Base-by-base conservation (phyloP, 169 alveolate species). In the Ichthyophthirius multifiliis region DNA sequence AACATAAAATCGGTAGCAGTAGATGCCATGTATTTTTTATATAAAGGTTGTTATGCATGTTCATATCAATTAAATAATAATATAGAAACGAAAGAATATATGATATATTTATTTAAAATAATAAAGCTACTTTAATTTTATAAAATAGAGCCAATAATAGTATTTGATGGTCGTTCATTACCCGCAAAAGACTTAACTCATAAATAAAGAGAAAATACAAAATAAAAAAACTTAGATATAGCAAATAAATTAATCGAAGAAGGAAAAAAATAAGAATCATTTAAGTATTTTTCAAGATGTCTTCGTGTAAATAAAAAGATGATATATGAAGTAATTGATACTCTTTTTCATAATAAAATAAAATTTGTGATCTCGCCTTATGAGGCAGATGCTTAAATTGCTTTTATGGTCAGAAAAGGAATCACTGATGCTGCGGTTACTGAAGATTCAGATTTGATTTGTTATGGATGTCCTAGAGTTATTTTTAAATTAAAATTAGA, bases 321-420 rank as follows among this genome's bases (percentile, higher is more conserved):
- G 92, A 89, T 94, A 12, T 91, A 93, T 76, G 90, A 92, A 16
- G 84, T 94, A 35, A 90, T 94, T 44, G 96, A 96, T 64, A 83
- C 89, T 18, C 82, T 94, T 15, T 83, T 89, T 31, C 78, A 64
- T 18, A 80, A 87, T 41, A 85, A 83, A 9, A 93, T 98, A 10
- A 96, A 96, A 71, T 94, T 93, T 71, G 87, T 97, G 12, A 97
- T 98, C 1, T 99, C 99, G 1, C 99, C 99, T 27, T 98, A 96
- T 90, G 99, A 99, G 84, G 99, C 99, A 5, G 99, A 99, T 83
- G 98, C 99, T 18, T 98, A 99, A 88, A 91, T 98, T 65, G 97
- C 99, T 15, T 98, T 96, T 83, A 90, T 98, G 27, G 94, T 97
- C 45, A 94, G 97, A 65, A 92, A 91, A 18, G 96, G 98, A 34